A percentile compares a stretch with the other conserved stretches of the same genome.
Evolutionary conservation across 225 moss, liverwort and hornwort species (phyloP).

Genomic region (Rhytidiadelphus loreus): DNA sequence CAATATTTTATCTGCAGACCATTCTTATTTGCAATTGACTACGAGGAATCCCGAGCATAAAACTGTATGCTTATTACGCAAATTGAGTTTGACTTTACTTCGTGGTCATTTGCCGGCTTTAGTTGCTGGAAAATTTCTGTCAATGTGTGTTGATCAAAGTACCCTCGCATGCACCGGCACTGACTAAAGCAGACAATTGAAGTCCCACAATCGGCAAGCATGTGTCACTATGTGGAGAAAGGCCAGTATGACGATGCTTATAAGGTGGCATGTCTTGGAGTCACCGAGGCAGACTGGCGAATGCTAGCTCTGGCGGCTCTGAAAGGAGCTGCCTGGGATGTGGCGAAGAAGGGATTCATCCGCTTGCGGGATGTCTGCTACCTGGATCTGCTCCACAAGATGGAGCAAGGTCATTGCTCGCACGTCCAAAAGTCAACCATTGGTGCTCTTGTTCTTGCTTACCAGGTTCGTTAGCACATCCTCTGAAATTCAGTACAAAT

Average conservation of each 20-base stretch:
- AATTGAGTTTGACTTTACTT: not conserved
- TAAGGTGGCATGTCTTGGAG: slow-evolving; percentile 87
- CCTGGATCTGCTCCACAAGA: slow-evolving; percentile 65
- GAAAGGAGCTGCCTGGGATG: slow-evolving; percentile 60
- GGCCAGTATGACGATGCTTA: slow-evolving; percentile 64
- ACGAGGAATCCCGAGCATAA: not conserved
- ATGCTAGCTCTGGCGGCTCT: slow-evolving; percentile 65
- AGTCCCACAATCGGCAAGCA: slow-evolving; percentile 84
- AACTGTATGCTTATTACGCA: not conserved
- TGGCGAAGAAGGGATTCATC: slow-evolving; percentile 80
- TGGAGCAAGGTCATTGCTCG: slow-evolving; percentile 50
- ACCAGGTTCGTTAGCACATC: slow-evolving; percentile 37
- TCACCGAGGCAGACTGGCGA: slow-evolving; percentile 94
- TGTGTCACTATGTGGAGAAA: slow-evolving; percentile 72
- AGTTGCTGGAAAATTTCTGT: not conserved
- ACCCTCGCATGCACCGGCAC: not conserved
- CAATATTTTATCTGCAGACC: not conserved
- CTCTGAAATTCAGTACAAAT: not conserved
- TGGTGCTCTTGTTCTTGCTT: slow-evolving; percentile 68
- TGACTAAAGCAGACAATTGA: slow-evolving; percentile 66
- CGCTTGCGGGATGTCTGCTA: slow-evolving; percentile 69
- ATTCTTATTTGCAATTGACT: not conserved
- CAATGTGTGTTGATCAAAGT: not conserved
- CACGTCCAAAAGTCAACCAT: slow-evolving; percentile 47
- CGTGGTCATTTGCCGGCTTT: not conserved